A percentile compares a stretch with the other conserved stretches of the same genome.
Evolutionary conservation across 2,329 filamentous ascomycete species (phyloP).

Genomic region (Exserohilum rostratum): DNA sequence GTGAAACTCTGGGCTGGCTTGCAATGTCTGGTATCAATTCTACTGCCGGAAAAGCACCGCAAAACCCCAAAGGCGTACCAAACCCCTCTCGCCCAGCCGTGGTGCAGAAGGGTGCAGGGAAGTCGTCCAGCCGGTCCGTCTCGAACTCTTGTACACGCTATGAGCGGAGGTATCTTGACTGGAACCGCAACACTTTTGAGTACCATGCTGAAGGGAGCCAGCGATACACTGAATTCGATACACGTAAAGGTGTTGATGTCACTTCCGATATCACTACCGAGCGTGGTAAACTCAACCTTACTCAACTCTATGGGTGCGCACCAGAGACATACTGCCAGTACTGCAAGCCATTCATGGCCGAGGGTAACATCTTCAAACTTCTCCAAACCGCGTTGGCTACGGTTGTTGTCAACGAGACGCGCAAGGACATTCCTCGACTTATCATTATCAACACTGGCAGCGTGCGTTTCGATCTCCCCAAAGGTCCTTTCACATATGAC

Average conservation of each 20-base stretch:
- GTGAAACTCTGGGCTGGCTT: constrained; percentile 71
- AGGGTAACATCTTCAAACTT: constrained; percentile 62
- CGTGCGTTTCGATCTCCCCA: constrained; percentile 66
- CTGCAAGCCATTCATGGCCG: constrained; percentile 60
- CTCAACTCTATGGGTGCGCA: constrained; percentile 64
- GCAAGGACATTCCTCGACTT: constrained; percentile 59
- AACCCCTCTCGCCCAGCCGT: constrained; percentile 50
- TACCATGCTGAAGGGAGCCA: constrained; percentile 65
- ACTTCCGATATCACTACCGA: constrained; percentile 58
- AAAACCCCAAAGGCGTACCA: constrained; percentile 50
- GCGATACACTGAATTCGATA: constrained; percentile 55
- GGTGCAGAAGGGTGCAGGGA: constrained; percentile 36
- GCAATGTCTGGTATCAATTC: constrained; percentile 66
- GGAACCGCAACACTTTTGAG: constrained; percentile 69
- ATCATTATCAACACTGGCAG: constrained; percentile 67
- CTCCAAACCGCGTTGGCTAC: constrained; percentile 59
- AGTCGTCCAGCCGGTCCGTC: constrained; percentile 39
- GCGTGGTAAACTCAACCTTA: constrained; percentile 62
- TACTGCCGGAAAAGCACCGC: constrained; percentile 51
- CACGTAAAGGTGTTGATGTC: constrained; percentile 53
- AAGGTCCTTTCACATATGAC: constrained; percentile 66
- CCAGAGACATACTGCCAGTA: constrained; percentile 64
- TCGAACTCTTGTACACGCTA: constrained; percentile 51
- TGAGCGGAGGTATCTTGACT: constrained; percentile 69
- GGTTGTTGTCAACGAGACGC: constrained; percentile 59